Evolutionary conservation across 768 basidiomycete species (phyloP), one percentile per base, ranked within the genome.

Genomic region (Termitomyces sp.): DNA sequence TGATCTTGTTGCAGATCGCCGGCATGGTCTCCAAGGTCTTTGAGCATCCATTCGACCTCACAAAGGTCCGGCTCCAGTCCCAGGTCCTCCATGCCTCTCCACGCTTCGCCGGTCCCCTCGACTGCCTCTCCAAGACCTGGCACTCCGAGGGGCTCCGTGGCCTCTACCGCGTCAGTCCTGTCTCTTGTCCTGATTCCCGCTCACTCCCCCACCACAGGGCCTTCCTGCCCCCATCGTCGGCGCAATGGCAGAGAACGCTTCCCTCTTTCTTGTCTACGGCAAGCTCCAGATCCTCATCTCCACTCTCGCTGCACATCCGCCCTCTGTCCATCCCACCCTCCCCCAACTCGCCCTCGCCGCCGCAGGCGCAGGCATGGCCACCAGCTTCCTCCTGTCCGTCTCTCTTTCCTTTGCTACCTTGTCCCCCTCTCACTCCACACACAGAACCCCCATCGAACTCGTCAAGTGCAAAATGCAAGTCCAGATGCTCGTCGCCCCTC

Each of bases 381-480:
- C 94, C 16, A 95, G 93, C 66, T 94, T 95, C 71, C 80, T 95
- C 54, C 75, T 98, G 91, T 93, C 64, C 57, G 89, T 81, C 30
- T 30, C 41, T 27, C 36, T 6, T 22, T 18, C 46, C 55, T 20
- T 61, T 54, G n/a, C 18, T 61, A 51, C n/a, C 24, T 42, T 27
- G 16, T 15, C 12, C 2, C 7, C 27, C 6, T 2, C n/a, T 11
- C 22, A 42, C 49, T 27, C 34, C 66, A 0, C 16, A 9, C 33
- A 15, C 30, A 93, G 92, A 31, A 97, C 95, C 0, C 95, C 95
- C 1, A 88, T 98, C 58, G 95, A 97, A 67, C 87, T 97, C 51
- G 84, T 98, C 59, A 97, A 98, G 74, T 97, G 94, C 76, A 93
- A 93, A 72, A 96, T 98, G 94, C 95, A 97, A 71, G 95, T 97